Conservation (phyloP, 805 yeast species). For the Alloascoidea africana region DNA sequence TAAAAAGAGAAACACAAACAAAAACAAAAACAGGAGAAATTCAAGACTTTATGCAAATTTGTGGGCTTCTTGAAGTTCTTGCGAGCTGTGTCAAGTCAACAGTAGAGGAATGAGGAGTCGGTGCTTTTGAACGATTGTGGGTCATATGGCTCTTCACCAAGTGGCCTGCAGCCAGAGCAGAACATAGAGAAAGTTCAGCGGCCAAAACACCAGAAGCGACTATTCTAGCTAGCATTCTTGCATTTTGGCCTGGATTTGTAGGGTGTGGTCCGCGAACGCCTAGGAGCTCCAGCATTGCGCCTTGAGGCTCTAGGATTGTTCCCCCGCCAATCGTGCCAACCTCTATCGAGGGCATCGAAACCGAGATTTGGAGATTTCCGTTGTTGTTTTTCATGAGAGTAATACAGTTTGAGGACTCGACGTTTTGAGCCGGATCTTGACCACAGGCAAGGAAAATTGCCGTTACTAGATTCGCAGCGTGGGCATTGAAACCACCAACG, state of each 20-base stretch:
- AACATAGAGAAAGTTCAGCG: constrained; percentile 85
- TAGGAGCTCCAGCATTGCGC: constrained; percentile 84
- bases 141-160: constrained; percentile 95
- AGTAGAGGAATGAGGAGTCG: constrained; percentile 15
- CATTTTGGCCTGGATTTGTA: constrained; percentile 85
- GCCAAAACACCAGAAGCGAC: constrained; percentile 94
- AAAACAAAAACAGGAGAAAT: no score
- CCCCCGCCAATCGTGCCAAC: constrained; percentile 99
- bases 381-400: constrained; percentile 77
- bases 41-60: constrained; percentile 1
- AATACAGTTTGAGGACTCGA: constrained; percentile 94
- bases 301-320: constrained; percentile 92
- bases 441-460: constrained; percentile 93
- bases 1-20: no score
- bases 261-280: constrained; percentile 96
- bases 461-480: constrained; percentile 92
- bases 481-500: constrained; percentile 96
- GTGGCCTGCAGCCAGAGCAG: constrained; percentile 98
- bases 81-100: neutral
- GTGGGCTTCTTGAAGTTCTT: neutral
- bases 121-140: constrained; percentile 46
- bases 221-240: constrained; percentile 81
- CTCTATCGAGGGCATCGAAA: constrained; percentile 97
- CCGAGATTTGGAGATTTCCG: constrained; percentile 82
- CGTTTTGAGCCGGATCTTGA: constrained; percentile 99